Base-by-base conservation (phyloP, 2,329 filamentous ascomycete genomes). In the Aspergillus sp. region DNA sequence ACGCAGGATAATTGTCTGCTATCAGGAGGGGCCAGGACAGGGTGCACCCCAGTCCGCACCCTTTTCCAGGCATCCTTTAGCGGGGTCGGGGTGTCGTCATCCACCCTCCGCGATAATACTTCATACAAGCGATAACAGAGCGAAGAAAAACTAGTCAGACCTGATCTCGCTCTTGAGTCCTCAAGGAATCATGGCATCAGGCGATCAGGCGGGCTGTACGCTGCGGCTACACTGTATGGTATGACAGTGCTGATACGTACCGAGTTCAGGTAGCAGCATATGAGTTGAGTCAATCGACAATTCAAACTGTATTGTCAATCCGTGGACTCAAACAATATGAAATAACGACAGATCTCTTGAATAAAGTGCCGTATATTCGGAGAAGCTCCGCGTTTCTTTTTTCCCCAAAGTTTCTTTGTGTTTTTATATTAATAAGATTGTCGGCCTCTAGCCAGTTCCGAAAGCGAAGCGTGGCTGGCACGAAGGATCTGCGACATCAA, bases 401-500 rank as follows among this genome's bases (percentile, higher is more conserved):
- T 17, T 13, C 41, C 22, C 20, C 41, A 4, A 30, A 43, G 6
- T 24, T 42, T 43, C n/a, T 45, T 58, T 51, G 38, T 50, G 20
- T 17, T 22, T 48, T 9, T 26, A 36, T 34, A 48, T 24, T 59
- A 47, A 44, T 52, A 53, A 60, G 52, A 52, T 45, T 52, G 41
- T 49, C 42, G 8, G 26, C 5, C 44, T 11, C 48, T 47, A 34
- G 41, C 17, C 38, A 30, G 52, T 54, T 52, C 55, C 54, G 53
- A 56, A 52, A 52, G 41, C 45, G 60, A 58, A 50, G 45, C 47
- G 61, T 64, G 58, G 63, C 58, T 59, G 48, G 48, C 38, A 56
- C 41, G 58, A 61, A 56, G 56, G 56, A 62, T 59, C 59, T 59
- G 59, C 61, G 59, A 48, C 57, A 65, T 48, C 59, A 56, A 62